Conservation (phyloP, 257 asterid species). For the Buddleja alternifolia region DNA sequence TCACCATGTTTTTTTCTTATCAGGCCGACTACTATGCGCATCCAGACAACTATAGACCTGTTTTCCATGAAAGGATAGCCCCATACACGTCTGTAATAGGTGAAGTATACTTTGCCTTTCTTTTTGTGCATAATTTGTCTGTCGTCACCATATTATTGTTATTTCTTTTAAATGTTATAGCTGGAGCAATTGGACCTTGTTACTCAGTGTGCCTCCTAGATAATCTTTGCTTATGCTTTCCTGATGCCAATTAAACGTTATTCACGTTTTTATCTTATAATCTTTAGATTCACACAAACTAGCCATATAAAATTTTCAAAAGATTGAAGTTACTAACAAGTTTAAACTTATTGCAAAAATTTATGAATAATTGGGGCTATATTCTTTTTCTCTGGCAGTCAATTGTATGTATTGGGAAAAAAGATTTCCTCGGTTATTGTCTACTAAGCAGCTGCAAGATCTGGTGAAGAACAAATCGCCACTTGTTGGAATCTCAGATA, state of each 20-base stretch:
- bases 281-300: neutral
- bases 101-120: slow-evolving; percentile 38
- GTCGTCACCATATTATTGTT: neutral
- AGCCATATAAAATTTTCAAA: neutral
- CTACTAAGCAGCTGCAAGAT: slow-evolving; percentile 70
- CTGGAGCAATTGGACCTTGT: slow-evolving; percentile 4
- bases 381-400: slow-evolving; percentile 49
- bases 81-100: slow-evolving; percentile 91
- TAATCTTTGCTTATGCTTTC: neutral
- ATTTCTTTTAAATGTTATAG: neutral
- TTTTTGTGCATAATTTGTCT: slow-evolving; percentile 4
- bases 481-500: slow-evolving; percentile 88
- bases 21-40: slow-evolving; percentile 95
- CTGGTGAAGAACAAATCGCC: slow-evolving; percentile 65
- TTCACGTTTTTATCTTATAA: neutral
- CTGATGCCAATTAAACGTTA: neutral
- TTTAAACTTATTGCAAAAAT: no score
- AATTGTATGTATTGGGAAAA: slow-evolving; percentile 99
- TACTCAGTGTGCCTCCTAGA: slow-evolving; percentile 7
- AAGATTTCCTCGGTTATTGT: slow-evolving; percentile 82
- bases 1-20: neutral
- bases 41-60: slow-evolving; percentile 80
- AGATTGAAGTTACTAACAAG: neutral
- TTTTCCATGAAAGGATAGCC: slow-evolving; percentile 84
- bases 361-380: slow-evolving; percentile 1